Evolutionary conservation across 2,329 filamentous ascomycete species (phyloP), one percentile per base, ranked within the genome.

Genomic region (Colletotrichum cuscutae): DNA sequence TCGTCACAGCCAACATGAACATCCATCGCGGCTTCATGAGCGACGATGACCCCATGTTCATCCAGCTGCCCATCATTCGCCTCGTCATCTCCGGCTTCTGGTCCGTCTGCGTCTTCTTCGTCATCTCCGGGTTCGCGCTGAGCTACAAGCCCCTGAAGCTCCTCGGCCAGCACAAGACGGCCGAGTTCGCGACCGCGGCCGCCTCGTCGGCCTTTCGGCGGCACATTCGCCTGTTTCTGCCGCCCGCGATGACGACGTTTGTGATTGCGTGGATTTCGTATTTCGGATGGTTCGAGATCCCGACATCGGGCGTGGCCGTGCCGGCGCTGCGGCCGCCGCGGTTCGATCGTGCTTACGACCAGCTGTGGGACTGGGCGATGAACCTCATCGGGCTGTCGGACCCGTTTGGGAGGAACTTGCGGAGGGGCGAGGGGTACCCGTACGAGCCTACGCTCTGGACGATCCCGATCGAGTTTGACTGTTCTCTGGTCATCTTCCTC

Each of bases 381-480:
- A 81, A 84, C 68, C 86, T 88, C 82, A 86, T 83, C 73, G 78
- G 82, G 26, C 87, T 89, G 71, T 75, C 88, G 37, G 84, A 88
- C 59, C 79, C 88, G 30, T 89, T 86, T 80, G 81, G 82, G 70
- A 88, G 86, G 86, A 81, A 84, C 68, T 80, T 62, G 6, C 22
- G 12, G 2, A 42, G 66, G 15, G 70, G 70, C 7, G 19, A 49
- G 11, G 46, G 12, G 2, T 72, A 59, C 28, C 82, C 79, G 35
- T 89, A 90, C 76, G 88, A 91, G 76, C 83, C 88, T 26, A 89
- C 91, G 72, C 80, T 91, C 22, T 91, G 89, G 89, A 91, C 89
- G 6, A 91, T 91, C 46, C 89, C 89, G 4, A 84, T 90, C 58
- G 89, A 91, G 78, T 90, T 89, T 76, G 83, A 87, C 70, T 88